Evolutionary conservation across 331 rosid genomes (phyloP), one percentile per base, ranked within the genome.

Genomic region (Rosa hybrid): DNA sequence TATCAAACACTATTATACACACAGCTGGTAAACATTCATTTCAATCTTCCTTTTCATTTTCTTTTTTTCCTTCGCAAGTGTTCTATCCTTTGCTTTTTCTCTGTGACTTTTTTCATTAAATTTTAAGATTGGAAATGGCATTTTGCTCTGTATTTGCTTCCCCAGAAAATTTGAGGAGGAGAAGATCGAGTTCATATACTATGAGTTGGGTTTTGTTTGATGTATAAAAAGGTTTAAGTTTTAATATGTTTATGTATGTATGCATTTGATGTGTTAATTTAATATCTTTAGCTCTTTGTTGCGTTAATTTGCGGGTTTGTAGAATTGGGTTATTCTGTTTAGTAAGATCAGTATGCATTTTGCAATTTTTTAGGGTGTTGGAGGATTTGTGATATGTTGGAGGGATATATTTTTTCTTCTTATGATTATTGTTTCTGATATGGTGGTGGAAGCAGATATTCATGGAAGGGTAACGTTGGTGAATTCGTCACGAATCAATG

Each of bases 381-480:
- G 38, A 34, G 3, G 38, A 34, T 34, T 34, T 34, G 38, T 3
- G 38, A 34, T 34, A 34, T 34, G 3, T 34, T 57, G 27, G 70
- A 76, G 46, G 20, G 46, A 62, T 25, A 21, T 25, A 23, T 76
- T n/a, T 14, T 42, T 21, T 20, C 8, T 44, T 34, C 38, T 34
- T 34, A 17, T 62, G 72, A 25, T 16, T 3, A 4, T 57, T 76
- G 6, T 5, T 76, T 80, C 68, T 72, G 79, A 80, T 82, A 46
- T 83, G 80, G 38, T 34, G 38, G 23, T 72, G 56, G 72, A 56
- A 71, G 45, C 80, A 76, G 88, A 59, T 42, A 73, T 80, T 56
- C 75, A 95, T 95, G 99, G 97, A 91, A 75, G 89, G 92, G 39
- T 87, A 25, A 25, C 27, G 27, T 25, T 91, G 78, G 80, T 85